Percentiles rank a stretch among this genome's conserved stretches.
These are phyloP conservation scores for Cryptomeria japonica DNA, from an alignment of 75 land plant species.

Conservation along the genomic window DNA sequence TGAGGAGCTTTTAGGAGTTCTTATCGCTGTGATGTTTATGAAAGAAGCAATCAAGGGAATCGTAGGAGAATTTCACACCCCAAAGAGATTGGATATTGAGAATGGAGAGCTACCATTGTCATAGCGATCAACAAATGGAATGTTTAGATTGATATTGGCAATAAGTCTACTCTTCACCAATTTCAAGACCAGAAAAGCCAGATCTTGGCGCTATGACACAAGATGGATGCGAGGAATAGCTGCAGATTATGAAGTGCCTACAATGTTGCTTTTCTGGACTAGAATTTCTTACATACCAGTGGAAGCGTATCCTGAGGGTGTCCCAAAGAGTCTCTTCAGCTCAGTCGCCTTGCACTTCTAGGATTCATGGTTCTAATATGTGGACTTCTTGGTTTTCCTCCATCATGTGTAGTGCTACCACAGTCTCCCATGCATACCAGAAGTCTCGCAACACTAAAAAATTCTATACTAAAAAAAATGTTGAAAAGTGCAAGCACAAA, in stretches of 20 bases:
- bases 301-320: conserved; percentile 49
- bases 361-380: conserved; percentile 66
- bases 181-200: conserved; percentile 55
- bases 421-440: conserved; percentile 90
- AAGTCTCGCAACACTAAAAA: conserved; percentile 6
- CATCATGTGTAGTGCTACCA: conserved; percentile 82
- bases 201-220: conserved; percentile 76
- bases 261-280: conserved; percentile 89
- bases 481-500: no score
- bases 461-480: no score
- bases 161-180: conserved; percentile 52
- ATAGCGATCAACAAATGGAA: conserved; percentile 41
- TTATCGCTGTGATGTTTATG: conserved; percentile 44
- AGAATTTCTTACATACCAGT: conserved; percentile 68
- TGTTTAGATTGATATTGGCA: conserved; percentile 34
- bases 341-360: conserved; percentile 68
- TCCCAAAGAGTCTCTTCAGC: conserved; percentile 65
- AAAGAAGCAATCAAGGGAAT: conserved; percentile 47
- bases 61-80: conserved; percentile 27
- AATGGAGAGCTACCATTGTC: conserved; percentile 17
- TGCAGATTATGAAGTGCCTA: conserved; percentile 49
- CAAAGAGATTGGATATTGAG: conserved; percentile 5
- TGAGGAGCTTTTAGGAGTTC: conserved; percentile 46
- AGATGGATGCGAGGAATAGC: conserved; percentile 45
- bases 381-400: conserved; percentile 81